Evolutionary conservation across 306 rosid genomes (phyloP).

Genomic region (Quercus robur): DNA sequence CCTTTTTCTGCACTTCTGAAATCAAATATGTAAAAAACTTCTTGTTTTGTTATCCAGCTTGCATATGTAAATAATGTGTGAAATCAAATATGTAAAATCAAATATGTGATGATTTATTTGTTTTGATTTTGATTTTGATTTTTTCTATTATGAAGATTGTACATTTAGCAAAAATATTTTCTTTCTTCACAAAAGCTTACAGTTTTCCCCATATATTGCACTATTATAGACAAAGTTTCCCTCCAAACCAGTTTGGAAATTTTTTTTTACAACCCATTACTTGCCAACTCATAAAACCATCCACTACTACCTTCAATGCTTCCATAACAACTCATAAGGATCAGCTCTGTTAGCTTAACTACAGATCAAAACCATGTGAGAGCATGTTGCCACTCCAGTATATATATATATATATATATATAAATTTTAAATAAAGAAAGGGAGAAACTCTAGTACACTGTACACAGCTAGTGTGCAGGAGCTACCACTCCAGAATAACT

Average conservation of each 20-base stretch:
- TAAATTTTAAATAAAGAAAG: background rate
- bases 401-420: too few relatives aligned
- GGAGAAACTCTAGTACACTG: background rate
- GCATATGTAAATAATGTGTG: background rate
- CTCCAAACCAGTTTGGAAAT: too few relatives aligned
- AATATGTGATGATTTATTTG: too few relatives aligned
- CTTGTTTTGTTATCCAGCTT: background rate
- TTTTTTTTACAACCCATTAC: too few relatives aligned
- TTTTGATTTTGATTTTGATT: too few relatives aligned
- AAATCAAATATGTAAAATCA: too few relatives aligned
- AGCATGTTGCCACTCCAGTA: too few relatives aligned
- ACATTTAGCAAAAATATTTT: background rate
- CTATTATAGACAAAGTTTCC: too few relatives aligned
- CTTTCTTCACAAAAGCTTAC: background rate
- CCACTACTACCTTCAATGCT: background rate
- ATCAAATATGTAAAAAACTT: background rate
- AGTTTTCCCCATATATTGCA: background rate
- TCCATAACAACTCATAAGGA: background rate
- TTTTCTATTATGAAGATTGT: background rate
- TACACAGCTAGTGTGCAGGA: too few relatives aligned
- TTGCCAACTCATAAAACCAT: too few relatives aligned
- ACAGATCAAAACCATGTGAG: background rate
- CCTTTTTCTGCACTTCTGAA: background rate
- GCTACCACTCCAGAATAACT: too few relatives aligned
- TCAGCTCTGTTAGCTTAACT: background rate